Evolutionary conservation across 148 eudicot genomes (phyloP).

Genomic region (Amaranthus palmeri): DNA sequence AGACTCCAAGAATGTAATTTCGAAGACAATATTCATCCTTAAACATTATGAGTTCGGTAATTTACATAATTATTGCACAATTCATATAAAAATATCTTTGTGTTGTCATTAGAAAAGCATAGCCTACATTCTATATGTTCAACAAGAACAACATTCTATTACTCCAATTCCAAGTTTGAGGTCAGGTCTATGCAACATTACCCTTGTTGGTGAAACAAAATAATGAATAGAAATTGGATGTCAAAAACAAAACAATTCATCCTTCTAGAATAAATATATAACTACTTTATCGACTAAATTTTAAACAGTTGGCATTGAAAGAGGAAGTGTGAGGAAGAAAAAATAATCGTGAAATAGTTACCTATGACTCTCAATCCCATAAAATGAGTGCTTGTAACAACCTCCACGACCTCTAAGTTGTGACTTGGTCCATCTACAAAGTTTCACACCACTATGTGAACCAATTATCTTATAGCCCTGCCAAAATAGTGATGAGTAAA

Average conservation of each 20-base stretch:
- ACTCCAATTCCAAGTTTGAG: no score
- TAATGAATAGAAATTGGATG: no score
- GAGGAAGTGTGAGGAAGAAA: not conserved
- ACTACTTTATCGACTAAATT: not conserved
- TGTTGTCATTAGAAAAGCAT: no score
- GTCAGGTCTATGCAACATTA: no score
- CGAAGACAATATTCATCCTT: no score
- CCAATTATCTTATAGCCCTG: constrained; percentile 99
- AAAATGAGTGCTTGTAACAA: constrained; percentile 97
- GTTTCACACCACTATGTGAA: constrained; percentile 96
- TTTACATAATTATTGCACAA: no score
- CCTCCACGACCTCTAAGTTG: constrained; percentile 99
- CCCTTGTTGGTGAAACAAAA: no score
- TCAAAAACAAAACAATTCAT: not conserved
- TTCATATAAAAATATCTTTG: no score
- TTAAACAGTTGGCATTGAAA: not conserved
- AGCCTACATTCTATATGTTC: no score
- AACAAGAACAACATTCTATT: no score
- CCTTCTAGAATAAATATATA: not conserved
- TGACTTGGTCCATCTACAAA: constrained; percentile 96
- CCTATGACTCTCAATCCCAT: constrained; percentile 99
- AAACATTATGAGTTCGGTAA: no score
- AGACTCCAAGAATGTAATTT: no score
- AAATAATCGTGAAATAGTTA: constrained; percentile 16
- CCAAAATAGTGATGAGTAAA: constrained; percentile 2